Conservation (phyloP, 1,139 yeast species). For the Suhomyces bribrorum region DNA sequence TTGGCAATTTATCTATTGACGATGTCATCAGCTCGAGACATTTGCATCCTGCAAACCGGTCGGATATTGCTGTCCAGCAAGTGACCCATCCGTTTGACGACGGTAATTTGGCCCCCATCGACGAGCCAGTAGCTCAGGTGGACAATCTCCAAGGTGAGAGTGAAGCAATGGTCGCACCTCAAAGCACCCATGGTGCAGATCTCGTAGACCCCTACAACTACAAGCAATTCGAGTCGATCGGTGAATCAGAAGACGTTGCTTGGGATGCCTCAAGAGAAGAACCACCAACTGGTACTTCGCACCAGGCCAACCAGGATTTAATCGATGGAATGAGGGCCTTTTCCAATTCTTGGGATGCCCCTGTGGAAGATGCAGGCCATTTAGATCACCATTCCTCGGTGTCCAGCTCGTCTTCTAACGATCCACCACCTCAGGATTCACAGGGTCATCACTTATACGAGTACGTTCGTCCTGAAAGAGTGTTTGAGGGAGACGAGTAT, state of each 20-base stretch:
- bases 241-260: conserved; percentile 28
- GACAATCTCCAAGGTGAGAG: too few relatives aligned
- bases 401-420: background rate
- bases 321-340: conserved; percentile 16
- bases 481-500: conserved; percentile 32
- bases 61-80: background rate
- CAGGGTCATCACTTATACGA: conserved; percentile 7
- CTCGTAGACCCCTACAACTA: conserved; percentile 32
- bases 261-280: conserved; percentile 45
- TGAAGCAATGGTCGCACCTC: too few relatives aligned
- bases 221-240: conserved; percentile 22
- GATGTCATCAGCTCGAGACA: conserved; percentile 10
- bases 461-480: conserved; percentile 30
- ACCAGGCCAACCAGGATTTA: conserved; percentile 18
- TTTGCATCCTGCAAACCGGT: too few relatives aligned
- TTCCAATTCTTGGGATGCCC: conserved; percentile 23
- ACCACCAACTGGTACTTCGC: conserved; percentile 26
- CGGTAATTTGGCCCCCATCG: too few relatives aligned
- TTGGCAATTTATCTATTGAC: conserved; percentile 21
- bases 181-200: background rate
- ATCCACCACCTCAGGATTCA: conserved; percentile 8
- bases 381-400: background rate
- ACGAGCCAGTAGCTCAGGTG: too few relatives aligned
- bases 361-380: conserved; percentile 15
- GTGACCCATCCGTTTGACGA: background rate